Evolutionary conservation across 176 grass and related monocot genomes (phyloP).

Genomic region (barley (Hordeum vulgare)): DNA sequence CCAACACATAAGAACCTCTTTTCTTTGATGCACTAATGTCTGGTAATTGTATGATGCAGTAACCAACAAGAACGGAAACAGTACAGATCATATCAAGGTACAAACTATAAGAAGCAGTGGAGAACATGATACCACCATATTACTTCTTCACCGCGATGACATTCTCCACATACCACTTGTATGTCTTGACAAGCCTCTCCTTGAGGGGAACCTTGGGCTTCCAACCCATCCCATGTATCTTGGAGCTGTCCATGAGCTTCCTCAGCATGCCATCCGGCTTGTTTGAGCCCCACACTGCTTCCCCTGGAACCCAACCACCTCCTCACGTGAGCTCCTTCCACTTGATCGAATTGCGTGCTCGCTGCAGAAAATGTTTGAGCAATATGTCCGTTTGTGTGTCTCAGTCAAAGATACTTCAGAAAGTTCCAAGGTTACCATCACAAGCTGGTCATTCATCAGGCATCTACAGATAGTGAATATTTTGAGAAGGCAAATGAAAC

Average conservation of each 20-base stretch:
- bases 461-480: background rate
- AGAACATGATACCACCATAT: background rate
- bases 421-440: background rate
- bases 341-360: too few relatives aligned
- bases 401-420: background rate
- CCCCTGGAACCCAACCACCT: slow-evolving; percentile 57
- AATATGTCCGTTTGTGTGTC: background rate
- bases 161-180: too few relatives aligned
- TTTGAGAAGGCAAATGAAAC: background rate
- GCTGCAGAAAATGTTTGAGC: background rate
- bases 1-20: too few relatives aligned
- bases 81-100: background rate
- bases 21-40: too few relatives aligned
- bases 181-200: too few relatives aligned
- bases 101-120: background rate
- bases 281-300: slow-evolving; percentile 50
- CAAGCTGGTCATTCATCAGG: background rate
- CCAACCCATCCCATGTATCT: slow-evolving; percentile 59
- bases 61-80: background rate
- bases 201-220: too few relatives aligned
- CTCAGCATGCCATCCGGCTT: slow-evolving; percentile 63
- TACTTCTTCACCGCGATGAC: slow-evolving; percentile 26
- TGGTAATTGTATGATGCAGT: too few relatives aligned
- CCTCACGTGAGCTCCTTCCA: slow-evolving; percentile 53
- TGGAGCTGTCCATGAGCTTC: slow-evolving; percentile 86